Percentiles rank a stretch among this genome's conserved stretches.
These are phyloP conservation scores for Solanum lignicaule DNA, from an alignment of 257 asterid species.

Conservation along the genomic window DNA sequence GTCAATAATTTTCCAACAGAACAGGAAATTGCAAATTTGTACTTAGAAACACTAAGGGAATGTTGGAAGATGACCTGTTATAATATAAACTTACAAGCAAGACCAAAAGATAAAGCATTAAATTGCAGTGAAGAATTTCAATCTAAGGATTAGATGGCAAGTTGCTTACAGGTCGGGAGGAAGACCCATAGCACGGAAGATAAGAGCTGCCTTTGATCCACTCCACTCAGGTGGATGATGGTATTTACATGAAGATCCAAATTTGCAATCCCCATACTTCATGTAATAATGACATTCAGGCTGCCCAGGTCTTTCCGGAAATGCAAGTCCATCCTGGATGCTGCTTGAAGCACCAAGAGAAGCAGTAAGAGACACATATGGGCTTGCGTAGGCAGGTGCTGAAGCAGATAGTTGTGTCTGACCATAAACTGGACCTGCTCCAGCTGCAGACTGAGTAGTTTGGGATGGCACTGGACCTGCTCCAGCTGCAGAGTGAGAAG, in stretches of 20 bases:
- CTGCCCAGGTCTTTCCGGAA: conserved; percentile 66
- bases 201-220: conserved; percentile 28
- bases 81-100: background rate
- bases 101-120: background rate
- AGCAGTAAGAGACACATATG: conserved; percentile 26
- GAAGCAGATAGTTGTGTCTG: conserved; percentile 53
- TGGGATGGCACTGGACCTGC: conserved; percentile 24
- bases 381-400: conserved; percentile 47
- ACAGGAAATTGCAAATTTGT: background rate
- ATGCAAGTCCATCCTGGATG: conserved; percentile 31
- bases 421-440: conserved; percentile 45
- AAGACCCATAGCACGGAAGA: conserved; percentile 7
- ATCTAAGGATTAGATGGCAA: background rate
- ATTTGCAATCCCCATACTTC: conserved; percentile 66
- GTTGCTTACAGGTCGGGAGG: conserved; percentile 8
- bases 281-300: conserved; percentile 64
- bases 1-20: background rate
- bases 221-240: conserved; percentile 58
- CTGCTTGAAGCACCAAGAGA: conserved; percentile 40
- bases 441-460: conserved; percentile 19
- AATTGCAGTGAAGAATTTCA: background rate
- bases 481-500: background rate
- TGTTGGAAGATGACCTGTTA: background rate
- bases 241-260: conserved; percentile 58
- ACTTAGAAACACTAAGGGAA: background rate